Conservation (phyloP, 768 basidiomycete genomes). For the Suillus occidentalis region DNA sequence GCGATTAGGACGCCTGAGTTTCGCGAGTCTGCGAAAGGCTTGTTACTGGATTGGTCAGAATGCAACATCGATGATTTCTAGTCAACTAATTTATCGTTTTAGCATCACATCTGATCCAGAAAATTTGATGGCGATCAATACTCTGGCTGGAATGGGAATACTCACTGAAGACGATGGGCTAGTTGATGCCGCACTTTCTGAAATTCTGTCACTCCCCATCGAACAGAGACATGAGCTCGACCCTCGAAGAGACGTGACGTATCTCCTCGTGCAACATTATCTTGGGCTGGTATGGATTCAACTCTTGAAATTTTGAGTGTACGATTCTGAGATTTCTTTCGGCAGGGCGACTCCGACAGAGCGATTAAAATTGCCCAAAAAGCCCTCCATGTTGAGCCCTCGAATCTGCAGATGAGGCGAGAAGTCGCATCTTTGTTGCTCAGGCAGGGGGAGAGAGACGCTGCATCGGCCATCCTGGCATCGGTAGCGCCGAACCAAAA, state of each 20-base stretch:
- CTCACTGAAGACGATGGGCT: conserved; percentile 75
- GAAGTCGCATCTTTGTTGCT: conserved; percentile 57
- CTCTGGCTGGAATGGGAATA: conserved; percentile 88
- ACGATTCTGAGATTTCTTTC: conserved; percentile 1
- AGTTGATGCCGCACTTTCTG: conserved; percentile 83
- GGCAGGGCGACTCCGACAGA: conserved; percentile 47
- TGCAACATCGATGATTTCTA: conserved; percentile 1
- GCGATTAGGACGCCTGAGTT: conserved; percentile 73
- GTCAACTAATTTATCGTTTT: conserved; percentile 10
- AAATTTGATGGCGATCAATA: conserved; percentile 78
- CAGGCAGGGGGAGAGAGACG: conserved; percentile 41
- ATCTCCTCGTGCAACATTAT: conserved; percentile 70
- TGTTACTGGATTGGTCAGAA: conserved; percentile 79
- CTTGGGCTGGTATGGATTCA: conserved; percentile 60
- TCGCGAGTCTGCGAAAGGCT: conserved; percentile 72
- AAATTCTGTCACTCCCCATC: conserved; percentile 68
- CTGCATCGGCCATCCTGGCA: conserved; percentile 49
- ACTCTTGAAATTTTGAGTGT: background rate
- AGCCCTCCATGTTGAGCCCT: conserved; percentile 58
- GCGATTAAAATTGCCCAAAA: conserved; percentile 57
- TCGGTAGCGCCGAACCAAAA: conserved; percentile 31
- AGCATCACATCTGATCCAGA: conserved; percentile 80
- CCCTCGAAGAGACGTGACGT: conserved; percentile 65
- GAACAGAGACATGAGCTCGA: conserved; percentile 68
- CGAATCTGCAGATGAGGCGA: conserved; percentile 46